phyloP scores from a whole-genome alignment of 768 basidiomycete species.

The Sistotremastrum niveocremeum region DNA sequence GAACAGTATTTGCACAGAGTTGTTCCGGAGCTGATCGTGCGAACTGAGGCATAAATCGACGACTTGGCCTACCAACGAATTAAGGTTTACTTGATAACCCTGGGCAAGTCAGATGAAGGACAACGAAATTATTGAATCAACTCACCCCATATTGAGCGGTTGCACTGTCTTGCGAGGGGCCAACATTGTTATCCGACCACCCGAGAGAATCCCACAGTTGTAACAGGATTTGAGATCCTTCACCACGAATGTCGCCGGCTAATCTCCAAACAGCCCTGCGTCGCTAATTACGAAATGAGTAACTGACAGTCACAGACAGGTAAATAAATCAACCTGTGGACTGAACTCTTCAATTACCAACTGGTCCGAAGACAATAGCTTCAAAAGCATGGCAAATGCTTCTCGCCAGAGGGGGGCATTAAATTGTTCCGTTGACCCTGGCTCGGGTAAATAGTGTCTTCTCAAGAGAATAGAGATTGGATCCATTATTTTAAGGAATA shows the following conservation, averaged over 20 bases:
- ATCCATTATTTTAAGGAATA: conserved; percentile 80
- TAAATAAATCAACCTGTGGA: conserved; percentile 51
- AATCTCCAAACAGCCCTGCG: conserved; percentile 91
- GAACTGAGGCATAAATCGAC: conserved; percentile 89
- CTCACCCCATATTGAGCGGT: conserved; percentile 60
- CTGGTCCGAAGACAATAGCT: conserved; percentile 78
- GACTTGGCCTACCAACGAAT: conserved; percentile 75
- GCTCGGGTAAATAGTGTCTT: conserved; percentile 64
- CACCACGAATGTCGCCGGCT: conserved; percentile 90
- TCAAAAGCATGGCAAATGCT: conserved; percentile 69
- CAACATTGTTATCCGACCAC: conserved; percentile 45
- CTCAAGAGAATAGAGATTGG: conserved; percentile 67
- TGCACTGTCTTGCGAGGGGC: conserved; percentile 31
- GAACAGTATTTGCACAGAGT: conserved; percentile 85
- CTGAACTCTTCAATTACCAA: conserved; percentile 91
- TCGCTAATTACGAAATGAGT: conserved; percentile 37
- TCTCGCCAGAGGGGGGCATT: conserved; percentile 71
- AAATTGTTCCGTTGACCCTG: conserved; percentile 50
- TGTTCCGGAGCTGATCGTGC: conserved; percentile 82
- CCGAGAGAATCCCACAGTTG: conserved; percentile 80
- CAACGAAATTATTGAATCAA: conserved; percentile 2
- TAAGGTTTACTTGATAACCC: conserved; percentile 78
- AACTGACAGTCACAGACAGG: conserved; percentile 1
- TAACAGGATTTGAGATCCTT: conserved; percentile 70
- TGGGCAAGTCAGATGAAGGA: conserved; percentile 17